Conservation (phyloP, 2,329 filamentous ascomycete genomes). For the Dothistroma septosporum region DNA sequence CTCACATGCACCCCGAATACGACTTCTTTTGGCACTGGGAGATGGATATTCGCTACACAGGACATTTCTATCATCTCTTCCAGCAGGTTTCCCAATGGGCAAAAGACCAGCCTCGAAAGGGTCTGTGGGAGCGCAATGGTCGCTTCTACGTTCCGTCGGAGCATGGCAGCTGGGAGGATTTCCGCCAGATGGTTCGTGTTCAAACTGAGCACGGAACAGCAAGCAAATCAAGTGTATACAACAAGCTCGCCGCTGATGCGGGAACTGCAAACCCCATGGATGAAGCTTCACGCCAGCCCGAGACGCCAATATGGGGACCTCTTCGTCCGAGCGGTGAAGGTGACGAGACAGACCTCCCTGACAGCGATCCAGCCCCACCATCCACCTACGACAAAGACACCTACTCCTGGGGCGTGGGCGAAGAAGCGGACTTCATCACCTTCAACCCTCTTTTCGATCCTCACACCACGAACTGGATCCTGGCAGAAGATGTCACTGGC, state of each 20-base stretch:
- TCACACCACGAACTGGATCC: constrained; percentile 67
- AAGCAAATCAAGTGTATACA: constrained; percentile 43
- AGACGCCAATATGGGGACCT: constrained; percentile 50
- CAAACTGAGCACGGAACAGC: constrained; percentile 55
- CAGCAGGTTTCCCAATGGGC: constrained; percentile 64
- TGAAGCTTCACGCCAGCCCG: constrained; percentile 38
- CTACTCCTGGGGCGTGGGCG: constrained; percentile 63
- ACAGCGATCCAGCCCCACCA: constrained; percentile 52
- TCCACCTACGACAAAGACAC: constrained; percentile 52
- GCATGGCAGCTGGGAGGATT: constrained; percentile 70
- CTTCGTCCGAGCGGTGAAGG: constrained; percentile 40
- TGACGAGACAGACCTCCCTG: constrained; percentile 48
- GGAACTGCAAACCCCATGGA: constrained; percentile 40
- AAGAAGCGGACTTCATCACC: constrained; percentile 71
- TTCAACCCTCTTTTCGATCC: constrained; percentile 74
- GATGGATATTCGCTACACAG: constrained; percentile 86
- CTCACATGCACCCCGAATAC: constrained; percentile 81
- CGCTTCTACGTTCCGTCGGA: constrained; percentile 71
- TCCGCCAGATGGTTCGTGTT: constrained; percentile 59
- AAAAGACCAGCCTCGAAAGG: constrained; percentile 61
- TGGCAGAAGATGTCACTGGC: constrained; percentile 65
- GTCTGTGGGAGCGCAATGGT: constrained; percentile 72
- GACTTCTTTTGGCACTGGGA: constrained; percentile 95
- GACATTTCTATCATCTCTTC: constrained; percentile 80
- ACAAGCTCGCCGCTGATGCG: constrained; percentile 31